Evolutionary conservation across 768 basidiomycete genomes (phyloP), one percentile per base, ranked within the genome.

Genomic region (Mycena capillaripes): DNA sequence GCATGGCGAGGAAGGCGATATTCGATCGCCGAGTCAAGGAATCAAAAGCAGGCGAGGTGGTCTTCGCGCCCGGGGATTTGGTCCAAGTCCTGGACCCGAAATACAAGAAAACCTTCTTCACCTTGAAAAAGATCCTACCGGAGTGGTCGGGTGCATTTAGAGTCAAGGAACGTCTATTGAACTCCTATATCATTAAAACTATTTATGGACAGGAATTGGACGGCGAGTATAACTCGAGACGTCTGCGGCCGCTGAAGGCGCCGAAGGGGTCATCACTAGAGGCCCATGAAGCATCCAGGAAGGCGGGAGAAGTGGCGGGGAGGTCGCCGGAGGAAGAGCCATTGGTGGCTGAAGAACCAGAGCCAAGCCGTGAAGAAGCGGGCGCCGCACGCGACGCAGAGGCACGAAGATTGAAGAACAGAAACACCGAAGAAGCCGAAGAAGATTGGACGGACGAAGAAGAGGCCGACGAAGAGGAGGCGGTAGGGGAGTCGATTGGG

Each of bases 1-100:
- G 79, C 2, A 23, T 60, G 25, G 10, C n/a, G 34, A 5, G 57
- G 38, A 56, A 70, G 32, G 36, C 75, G 3, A 82, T 81, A 58
- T 65, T 38, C 1, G 72, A 52, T 1, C 83, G 81, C 2, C 19
- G 67, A 21, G 36, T 29, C 6, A 12, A 8, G 4, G 38, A 17
- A 14, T 42, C 38, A 2, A 59, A 42, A 2, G 27, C 52, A 14
- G 57, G 57, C 14, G 57, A 40, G 25, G 57, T 59, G 6, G 57
- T 59, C 2, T 59, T 59, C 38, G 14, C 14, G 23, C n/a, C 36
- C 10, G 57, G 57, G 0, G 57, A 59, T 7, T 7, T 59, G 3
- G 57, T 59, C n/a, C 57, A 59, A 14, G 57, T 42, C 14, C 25
- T 59, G 1, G 46, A 38, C 23, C 50, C 71, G 9, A 42, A 59